These are phyloP conservation scores for Anisodus acutangulus DNA, from an alignment of 257 asterid species.

Conservation along the genomic window DNA sequence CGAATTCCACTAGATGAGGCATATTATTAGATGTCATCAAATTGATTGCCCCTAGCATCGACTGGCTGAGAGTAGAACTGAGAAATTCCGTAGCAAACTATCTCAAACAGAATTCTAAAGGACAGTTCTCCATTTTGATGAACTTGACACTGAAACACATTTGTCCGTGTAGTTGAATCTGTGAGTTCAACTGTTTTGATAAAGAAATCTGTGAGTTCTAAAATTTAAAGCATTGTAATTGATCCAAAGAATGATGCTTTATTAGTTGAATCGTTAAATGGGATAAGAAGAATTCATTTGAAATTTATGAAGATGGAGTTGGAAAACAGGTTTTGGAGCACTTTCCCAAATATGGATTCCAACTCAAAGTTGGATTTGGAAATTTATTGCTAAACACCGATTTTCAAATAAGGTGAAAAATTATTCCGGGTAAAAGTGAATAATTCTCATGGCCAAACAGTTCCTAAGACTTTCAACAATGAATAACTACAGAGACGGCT, in stretches of 20 bases:
- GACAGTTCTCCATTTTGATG: background rate
- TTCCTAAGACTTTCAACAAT: background rate
- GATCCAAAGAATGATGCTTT: background rate
- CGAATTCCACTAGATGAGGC: background rate
- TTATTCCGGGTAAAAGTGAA: too few relatives aligned
- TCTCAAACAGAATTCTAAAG: background rate
- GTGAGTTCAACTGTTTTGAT: background rate
- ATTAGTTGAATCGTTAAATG: background rate
- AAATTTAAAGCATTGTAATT: background rate
- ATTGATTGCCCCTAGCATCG: background rate
- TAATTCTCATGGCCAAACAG: too few relatives aligned
- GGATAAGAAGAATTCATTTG: background rate
- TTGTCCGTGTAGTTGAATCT: background rate
- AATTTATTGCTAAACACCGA: too few relatives aligned
- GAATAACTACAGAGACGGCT: background rate
- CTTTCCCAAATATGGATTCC: too few relatives aligned
- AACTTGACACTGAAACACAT: background rate
- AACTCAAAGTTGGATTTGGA: too few relatives aligned
- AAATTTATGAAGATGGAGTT: too few relatives aligned
- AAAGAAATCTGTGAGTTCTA: slow-evolving; percentile 14
- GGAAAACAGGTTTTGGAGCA: too few relatives aligned
- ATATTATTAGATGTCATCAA: background rate
- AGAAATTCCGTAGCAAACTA: background rate
- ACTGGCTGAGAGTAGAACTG: background rate
- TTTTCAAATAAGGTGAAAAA: too few relatives aligned